phyloP scores from a whole-genome alignment of 1,284 basidiomycete species.

The Ceratobasidium sp. region DNA sequence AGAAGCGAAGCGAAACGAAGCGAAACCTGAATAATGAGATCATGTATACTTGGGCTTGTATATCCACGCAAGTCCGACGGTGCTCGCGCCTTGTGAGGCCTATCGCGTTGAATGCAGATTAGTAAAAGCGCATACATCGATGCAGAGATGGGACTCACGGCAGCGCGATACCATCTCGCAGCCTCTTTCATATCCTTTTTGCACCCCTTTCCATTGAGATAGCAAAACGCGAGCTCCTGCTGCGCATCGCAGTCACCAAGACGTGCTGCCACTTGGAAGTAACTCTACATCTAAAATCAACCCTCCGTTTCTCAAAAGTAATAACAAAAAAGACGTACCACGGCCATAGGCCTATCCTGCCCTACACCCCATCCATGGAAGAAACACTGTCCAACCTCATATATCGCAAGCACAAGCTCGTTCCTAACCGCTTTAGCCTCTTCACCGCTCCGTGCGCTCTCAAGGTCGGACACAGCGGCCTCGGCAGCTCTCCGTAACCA shows the following conservation, averaged over 20 bases:
- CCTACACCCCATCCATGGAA: constrained; percentile 90
- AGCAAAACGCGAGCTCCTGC: constrained; percentile 83
- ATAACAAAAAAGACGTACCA: constrained; percentile 61
- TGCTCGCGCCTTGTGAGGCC: constrained; percentile 80
- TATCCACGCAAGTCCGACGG: constrained; percentile 86
- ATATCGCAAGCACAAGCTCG: constrained; percentile 88
- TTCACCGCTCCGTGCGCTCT: constrained; percentile 59
- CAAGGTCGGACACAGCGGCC: constrained; percentile 80
- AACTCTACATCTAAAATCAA: constrained; percentile 65
- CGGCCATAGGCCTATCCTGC: constrained; percentile 88
- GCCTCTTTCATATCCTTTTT: constrained; percentile 89
- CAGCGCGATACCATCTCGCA: constrained; percentile 89
- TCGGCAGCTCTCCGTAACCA: constrained; percentile 88
- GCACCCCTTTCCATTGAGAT: constrained; percentile 86
- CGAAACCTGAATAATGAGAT: constrained; percentile 1
- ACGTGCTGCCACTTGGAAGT: constrained; percentile 84
- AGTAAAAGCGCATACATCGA: constrained; percentile 31
- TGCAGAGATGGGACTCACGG: constrained; percentile 61
- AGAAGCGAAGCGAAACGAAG: background rate
- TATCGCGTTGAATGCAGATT: constrained; percentile 50
- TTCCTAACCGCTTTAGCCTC: constrained; percentile 61
- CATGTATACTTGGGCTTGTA: constrained; percentile 65
- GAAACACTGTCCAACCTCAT: constrained; percentile 92
- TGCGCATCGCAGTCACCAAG: constrained; percentile 90
- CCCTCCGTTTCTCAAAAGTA: background rate